Evolutionary conservation across 495 filamentous ascomycete genomes (phyloP).

Genomic region (Annulohypoxylon moriforme): DNA sequence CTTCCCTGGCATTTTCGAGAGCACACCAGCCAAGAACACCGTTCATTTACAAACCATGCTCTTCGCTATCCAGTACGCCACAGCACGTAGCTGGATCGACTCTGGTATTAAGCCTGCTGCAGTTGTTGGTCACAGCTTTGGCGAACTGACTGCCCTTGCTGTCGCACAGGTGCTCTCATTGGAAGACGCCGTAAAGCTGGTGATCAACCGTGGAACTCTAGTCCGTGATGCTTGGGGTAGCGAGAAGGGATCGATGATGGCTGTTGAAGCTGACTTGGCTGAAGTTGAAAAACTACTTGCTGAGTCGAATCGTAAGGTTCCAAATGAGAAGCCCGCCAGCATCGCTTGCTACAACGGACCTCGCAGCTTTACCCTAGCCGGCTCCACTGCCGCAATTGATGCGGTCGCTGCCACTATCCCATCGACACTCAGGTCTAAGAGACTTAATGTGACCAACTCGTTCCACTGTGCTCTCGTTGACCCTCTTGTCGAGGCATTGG

Average conservation of each 20-base stretch:
- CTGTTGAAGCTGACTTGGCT: constrained; percentile 54
- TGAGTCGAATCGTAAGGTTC: constrained; percentile 33
- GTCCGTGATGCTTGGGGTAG: constrained; percentile 54
- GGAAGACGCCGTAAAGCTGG: constrained; percentile 52
- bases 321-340: constrained; percentile 24
- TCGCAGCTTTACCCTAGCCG: constrained; percentile 60
- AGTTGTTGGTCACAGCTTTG: constrained; percentile 63
- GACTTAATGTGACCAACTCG: constrained; percentile 61
- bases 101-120: constrained; percentile 50
- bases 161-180: constrained; percentile 54
- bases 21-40: constrained; percentile 51
- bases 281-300: constrained; percentile 45
- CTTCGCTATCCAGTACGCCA: constrained; percentile 62
- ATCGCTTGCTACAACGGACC: constrained; percentile 66
- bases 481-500: constrained; percentile 51
- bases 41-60: constrained; percentile 59
- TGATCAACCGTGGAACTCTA: constrained; percentile 53
- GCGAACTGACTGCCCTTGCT: constrained; percentile 59
- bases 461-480: constrained; percentile 64
- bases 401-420: constrained; percentile 39
- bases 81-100: constrained; percentile 61
- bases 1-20: constrained; percentile 62
- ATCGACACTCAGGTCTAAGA: constrained; percentile 49
- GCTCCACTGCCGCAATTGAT: constrained; percentile 52
- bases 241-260: constrained; percentile 60